Base-by-base conservation (phyloP, 2,329 filamentous ascomycete genomes). In the Aspergillus sp. region DNA sequence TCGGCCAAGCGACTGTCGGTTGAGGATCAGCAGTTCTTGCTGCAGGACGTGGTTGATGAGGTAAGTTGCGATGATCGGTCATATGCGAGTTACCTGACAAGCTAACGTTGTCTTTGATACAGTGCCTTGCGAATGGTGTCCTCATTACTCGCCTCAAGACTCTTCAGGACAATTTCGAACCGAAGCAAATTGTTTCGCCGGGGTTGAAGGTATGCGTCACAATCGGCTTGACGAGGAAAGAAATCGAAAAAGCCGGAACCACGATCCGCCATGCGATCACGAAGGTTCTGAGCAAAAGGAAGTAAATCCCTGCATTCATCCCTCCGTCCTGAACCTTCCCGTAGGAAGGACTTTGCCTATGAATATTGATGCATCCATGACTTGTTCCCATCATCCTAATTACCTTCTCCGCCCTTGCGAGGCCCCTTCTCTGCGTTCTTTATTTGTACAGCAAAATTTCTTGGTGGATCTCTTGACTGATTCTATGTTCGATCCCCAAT, bases 31-130 rank as follows among this genome's bases (percentile, higher is more conserved):
- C 92, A 96, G 70, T 85, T 87, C 59, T 76, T 98, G 18, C 78
- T 99, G 59, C 88, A 96, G 70, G 95, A 99, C 69, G 89, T 91
- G 65, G 92, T 96, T n/a, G 96, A 99, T 61, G 95, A 99, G 89
- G 93, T 96, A 83, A 69, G 85, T 75, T 26, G 7, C 20, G 11
- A 57, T 61, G 32, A 16, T 49, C n/a, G 18, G 4, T 7, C 10
- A 20, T 10, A 20, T 42, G 20, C 26, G 42, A 29, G 4, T 14
- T n/a, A 16, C 16, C 36, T 42, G 36, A 42, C 16, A 42, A 52
- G 49, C 14, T 36, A 49, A 54, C 3, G 4, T 20, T 47, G 55
- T 26, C 32, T 16, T 45, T 20, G 16, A 42, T n/a, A 7, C 64
- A 96, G 92, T 83, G 87, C 57, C 85, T 98, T 57, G 84, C 88